Percentiles rank a stretch among this genome's conserved stretches.
Evolutionary conservation across 441 rosid genomes (phyloP).

Genomic region (Brassica balearica): DNA sequence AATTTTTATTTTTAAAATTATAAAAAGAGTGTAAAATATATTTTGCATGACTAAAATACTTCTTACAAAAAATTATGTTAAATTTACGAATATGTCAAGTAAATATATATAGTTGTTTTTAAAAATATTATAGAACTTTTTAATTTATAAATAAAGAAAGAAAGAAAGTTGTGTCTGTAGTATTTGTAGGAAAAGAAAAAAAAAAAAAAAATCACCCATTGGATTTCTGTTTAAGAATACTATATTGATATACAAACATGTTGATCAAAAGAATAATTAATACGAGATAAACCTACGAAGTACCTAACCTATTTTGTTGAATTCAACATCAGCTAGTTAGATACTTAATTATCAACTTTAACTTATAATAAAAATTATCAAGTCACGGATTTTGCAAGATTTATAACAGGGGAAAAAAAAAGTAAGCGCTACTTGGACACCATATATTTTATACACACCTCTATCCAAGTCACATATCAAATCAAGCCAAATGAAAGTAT

Average conservation of each 20-base stretch:
- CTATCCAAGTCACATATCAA: slow-evolving; percentile 31
- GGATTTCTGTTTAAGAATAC: neutral
- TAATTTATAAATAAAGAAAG: too few relatives aligned
- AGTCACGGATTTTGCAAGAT: slow-evolving; percentile 29
- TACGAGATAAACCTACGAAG: slow-evolving; percentile 1
- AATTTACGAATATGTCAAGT: too few relatives aligned
- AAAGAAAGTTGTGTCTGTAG: too few relatives aligned
- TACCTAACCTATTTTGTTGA: neutral
- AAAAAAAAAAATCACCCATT: too few relatives aligned
- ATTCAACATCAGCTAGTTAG: neutral
- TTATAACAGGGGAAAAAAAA: slow-evolving; percentile 7
- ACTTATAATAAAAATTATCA: neutral
- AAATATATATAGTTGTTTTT: too few relatives aligned
- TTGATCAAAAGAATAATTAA: neutral
- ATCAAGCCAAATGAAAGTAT: neutral
- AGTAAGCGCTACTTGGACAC: slow-evolving; percentile 22
- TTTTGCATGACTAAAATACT: too few relatives aligned
- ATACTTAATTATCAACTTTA: neutral
- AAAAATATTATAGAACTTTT: too few relatives aligned
- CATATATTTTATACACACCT: slow-evolving; percentile 12
- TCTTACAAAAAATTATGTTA: too few relatives aligned
- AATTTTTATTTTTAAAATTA: too few relatives aligned
- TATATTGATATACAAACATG: neutral
- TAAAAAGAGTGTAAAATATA: too few relatives aligned
- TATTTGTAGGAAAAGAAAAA: too few relatives aligned